Base-by-base conservation (phyloP, 176 grass and related monocot species). In the Echinochloa phyllopogon region DNA sequence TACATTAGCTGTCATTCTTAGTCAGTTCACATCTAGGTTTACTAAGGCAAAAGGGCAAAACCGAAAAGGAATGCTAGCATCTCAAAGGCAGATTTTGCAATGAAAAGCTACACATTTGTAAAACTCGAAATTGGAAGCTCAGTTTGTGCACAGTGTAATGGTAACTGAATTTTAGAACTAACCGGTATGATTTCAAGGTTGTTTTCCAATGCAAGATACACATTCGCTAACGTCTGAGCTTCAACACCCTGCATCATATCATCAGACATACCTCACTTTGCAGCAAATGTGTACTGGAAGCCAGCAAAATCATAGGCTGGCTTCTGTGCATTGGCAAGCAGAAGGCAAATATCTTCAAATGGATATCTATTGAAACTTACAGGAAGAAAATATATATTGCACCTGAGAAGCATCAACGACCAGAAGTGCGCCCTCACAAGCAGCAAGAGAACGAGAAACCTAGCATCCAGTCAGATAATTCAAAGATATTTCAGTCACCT, bases 381-480 rank as follows among this genome's bases (percentile, higher is more conserved):
- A 82, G 83, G 78, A 83, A 89, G 76, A 53, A 84, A 86, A 69
- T 86, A 93, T 90, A 84, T 93, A 90, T 37, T 92, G 91, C 88
- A 98, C 95, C 95, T 98, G 95, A 87, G 95, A 98, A 85, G 95
- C 95, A 82, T 98, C 95, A 79, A 98, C 91, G 25, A 98, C 93
- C 65, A 98, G 91, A 82, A 98, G 91, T 71, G 93, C 95, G 73
- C 95, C 95, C 90, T 98, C 95, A 88, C 93, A 98, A 84, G 95
- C 95, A 40, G 93, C 95, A 86, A 98, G 95, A 62, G 95, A 98
- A 80, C 95, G 95, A 79, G 95, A 98, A 69, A 98, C 95, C 95
- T 98, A 84, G 58, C 75, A 85, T 83, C 17, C 70, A 92, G 63
- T 65, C 10, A 73, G 76, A 77, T 16, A 79, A 12, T 66, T 78